These are phyloP conservation scores for Colletotrichum spinosum DNA, from an alignment of 2,329 filamentous ascomycete species.

Conservation along the genomic window DNA sequence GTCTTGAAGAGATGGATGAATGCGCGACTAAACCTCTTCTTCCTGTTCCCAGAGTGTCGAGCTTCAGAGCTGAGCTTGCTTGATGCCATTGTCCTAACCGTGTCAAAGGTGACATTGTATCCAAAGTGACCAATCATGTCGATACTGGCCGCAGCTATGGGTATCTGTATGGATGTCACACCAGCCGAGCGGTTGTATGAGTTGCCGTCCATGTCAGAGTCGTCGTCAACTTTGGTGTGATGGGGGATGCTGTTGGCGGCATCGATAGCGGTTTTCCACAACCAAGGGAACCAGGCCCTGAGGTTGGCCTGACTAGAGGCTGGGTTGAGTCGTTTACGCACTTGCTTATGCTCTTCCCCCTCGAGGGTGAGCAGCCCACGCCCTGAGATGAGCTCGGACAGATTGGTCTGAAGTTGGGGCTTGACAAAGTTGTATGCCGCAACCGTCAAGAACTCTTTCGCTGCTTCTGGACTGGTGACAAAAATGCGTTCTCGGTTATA, in stretches of 20 bases:
- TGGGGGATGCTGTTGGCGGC: background rate
- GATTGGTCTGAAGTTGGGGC: background rate
- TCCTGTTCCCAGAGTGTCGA: background rate
- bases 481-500: conserved; percentile 58
- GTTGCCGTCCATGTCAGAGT: background rate
- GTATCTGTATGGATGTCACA: background rate
- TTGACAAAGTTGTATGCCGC: conserved; percentile 29
- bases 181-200: background rate
- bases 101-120: background rate
- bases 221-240: background rate
- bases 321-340: background rate
- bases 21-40: background rate
- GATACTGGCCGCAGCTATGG: background rate
- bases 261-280: background rate
- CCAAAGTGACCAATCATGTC: background rate
- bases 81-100: background rate
- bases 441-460: conserved; percentile 25
- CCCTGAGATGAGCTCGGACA: background rate
- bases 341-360: conserved; percentile 1
- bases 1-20: conserved; percentile 3
- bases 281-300: background rate
- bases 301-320: conserved; percentile 1
- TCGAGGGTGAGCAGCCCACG: background rate
- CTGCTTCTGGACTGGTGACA: conserved; percentile 23
- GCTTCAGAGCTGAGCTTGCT: background rate